phyloP scores from a whole-genome alignment of 345 rosid genomes.

The Litchi chinensis region DNA sequence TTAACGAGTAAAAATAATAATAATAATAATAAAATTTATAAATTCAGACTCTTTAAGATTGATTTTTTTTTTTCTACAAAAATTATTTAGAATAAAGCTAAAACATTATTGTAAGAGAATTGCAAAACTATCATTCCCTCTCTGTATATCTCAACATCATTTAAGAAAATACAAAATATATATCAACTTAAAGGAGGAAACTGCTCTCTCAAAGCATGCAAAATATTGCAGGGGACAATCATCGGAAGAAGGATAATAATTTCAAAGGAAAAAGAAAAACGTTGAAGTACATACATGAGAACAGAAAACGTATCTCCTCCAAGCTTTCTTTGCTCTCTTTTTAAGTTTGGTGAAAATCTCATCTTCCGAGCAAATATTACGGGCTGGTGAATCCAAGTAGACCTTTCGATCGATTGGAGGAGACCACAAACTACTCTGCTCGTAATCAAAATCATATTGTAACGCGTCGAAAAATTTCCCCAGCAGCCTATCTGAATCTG shows the following conservation, averaged over 20 bases:
- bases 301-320: constrained; percentile 16
- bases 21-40: too few species aligned
- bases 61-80: too few species aligned
- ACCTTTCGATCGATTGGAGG: constrained; percentile 32
- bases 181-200: background rate
- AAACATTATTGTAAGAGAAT: too few species aligned
- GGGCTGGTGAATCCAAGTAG: constrained; percentile 30
- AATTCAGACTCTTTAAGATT: too few species aligned
- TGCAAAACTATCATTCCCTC: too few species aligned
- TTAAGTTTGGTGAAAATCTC: constrained; percentile 2
- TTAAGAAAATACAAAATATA: too few species aligned
- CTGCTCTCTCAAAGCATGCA: background rate
- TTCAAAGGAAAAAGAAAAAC: too few species aligned
- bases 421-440: constrained; percentile 47
- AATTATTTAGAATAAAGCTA: too few species aligned
- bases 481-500: constrained; percentile 35
- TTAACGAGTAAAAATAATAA: too few species aligned
- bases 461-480: constrained; percentile 43
- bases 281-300: constrained; percentile 9
- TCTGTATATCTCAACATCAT: too few species aligned
- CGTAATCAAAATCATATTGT: constrained; percentile 42
- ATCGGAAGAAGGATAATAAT: too few species aligned
- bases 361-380: constrained; percentile 8
- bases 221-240: background rate
- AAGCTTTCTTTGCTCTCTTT: constrained; percentile 25